These are phyloP conservation scores for Xylariaceae sp. DNA, from an alignment of 2,329 filamentous ascomycete species.

Conservation along the genomic window DNA sequence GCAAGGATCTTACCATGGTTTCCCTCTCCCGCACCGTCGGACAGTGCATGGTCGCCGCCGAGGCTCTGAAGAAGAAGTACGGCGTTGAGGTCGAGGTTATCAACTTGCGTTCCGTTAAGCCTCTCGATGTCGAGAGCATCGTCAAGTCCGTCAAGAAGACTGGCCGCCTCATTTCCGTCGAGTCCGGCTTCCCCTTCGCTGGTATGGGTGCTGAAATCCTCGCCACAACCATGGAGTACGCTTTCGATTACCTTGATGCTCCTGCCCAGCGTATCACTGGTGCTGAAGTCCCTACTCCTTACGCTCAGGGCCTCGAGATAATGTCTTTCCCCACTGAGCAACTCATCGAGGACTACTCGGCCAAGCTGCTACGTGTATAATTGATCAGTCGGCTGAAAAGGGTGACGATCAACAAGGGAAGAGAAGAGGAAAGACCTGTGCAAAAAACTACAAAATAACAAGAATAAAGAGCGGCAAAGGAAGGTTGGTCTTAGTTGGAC, in stretches of 20 bases:
- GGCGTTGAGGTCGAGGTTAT: slow-evolving; percentile 94
- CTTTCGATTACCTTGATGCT: slow-evolving; percentile 93
- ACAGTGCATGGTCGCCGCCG: slow-evolving; percentile 81
- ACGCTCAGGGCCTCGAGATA: slow-evolving; percentile 88
- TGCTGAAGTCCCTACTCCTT: slow-evolving; percentile 95
- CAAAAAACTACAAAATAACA: slow-evolving; percentile 9
- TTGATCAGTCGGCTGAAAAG: background rate
- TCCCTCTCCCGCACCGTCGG: slow-evolving; percentile 93
- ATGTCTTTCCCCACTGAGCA: slow-evolving; percentile 91
- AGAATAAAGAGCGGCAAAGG: background rate
- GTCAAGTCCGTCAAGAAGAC: slow-evolving; percentile 99
- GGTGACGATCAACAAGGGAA: too few species aligned
- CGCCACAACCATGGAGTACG: slow-evolving; percentile 94
- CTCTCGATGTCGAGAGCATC: slow-evolving; percentile 90
- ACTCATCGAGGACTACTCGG: slow-evolving; percentile 81
- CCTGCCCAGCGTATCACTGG: slow-evolving; percentile 92
- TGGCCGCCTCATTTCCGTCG: slow-evolving; percentile 81
- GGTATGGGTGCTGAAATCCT: slow-evolving; percentile 91
- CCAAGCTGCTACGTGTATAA: slow-evolving; percentile 67
- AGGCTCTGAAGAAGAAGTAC: slow-evolving; percentile 92
- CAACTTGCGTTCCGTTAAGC: slow-evolving; percentile 97
- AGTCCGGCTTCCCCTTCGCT: slow-evolving; percentile 94
- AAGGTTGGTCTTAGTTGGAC: background rate
- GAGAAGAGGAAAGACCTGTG: background rate
- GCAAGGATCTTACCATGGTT: slow-evolving; percentile 95